Conservation (phyloP, 2,329 filamentous ascomycete species). For the Xylaria arbuscula region DNA sequence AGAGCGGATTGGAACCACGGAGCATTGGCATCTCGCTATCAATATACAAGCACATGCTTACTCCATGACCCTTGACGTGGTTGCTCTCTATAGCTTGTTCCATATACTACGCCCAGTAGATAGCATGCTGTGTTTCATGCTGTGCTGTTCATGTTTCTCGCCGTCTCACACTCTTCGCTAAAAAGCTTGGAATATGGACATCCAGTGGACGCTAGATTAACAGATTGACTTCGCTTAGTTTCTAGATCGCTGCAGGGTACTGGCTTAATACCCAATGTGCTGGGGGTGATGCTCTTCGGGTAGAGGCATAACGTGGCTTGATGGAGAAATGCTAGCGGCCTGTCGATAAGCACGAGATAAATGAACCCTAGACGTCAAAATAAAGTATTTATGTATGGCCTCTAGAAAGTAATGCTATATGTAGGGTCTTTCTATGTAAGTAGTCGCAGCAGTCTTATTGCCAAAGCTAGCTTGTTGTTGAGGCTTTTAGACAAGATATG, state of each 20-base stretch:
- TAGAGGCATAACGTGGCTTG: constrained; percentile 18
- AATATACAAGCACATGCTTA: background rate
- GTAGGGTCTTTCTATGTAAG: background rate
- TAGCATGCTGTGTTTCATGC: background rate
- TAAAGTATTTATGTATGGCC: background rate
- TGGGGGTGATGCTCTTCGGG: background rate
- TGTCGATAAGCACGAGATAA: constrained; percentile 3
- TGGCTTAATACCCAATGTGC: background rate
- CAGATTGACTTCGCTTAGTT: background rate
- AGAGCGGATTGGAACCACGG: background rate
- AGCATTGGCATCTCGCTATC: background rate
- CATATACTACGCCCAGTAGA: background rate
- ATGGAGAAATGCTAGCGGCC: background rate
- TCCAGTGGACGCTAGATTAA: background rate
- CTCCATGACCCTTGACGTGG: background rate
- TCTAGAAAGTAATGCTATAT: background rate
- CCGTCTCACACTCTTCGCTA: background rate
- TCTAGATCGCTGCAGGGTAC: background rate
- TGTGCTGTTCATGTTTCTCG: constrained; percentile 3
- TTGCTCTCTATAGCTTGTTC: background rate
- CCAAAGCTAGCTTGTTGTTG: no score
- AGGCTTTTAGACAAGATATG: background rate
- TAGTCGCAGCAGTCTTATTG: background rate
- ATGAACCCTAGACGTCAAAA: background rate
- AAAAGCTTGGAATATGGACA: background rate